phyloP scores from a whole-genome alignment of 371 early-diverging fungal genomes.

The Saksenaea oblongispora region DNA sequence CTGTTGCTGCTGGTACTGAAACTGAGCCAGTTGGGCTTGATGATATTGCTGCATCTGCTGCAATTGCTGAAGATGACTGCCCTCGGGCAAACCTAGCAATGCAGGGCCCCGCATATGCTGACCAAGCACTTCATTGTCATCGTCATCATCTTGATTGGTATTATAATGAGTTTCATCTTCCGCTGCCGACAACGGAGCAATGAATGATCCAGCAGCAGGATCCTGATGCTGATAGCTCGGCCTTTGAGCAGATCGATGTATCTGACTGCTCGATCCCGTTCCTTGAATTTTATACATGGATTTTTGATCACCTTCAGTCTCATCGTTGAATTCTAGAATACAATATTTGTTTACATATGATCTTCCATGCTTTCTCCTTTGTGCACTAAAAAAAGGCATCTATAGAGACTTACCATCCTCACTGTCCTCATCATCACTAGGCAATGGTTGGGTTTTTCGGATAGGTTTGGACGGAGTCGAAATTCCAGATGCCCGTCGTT shows the following conservation, averaged over 20 bases:
- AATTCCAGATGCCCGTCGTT: background rate
- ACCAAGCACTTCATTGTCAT: constrained; percentile 11
- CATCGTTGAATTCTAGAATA: background rate
- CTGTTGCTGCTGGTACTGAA: constrained; percentile 28
- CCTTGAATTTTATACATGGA: constrained; percentile 8
- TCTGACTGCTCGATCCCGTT: constrained; percentile 4
- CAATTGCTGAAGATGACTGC: constrained; percentile 26
- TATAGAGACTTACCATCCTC: constrained; percentile 2
- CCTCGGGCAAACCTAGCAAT: constrained; percentile 17
- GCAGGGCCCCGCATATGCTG: constrained; percentile 8
- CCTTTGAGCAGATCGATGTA: background rate
- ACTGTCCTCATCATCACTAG: constrained; percentile 43
- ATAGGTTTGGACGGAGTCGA: constrained; percentile 17
- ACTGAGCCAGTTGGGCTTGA: constrained; percentile 29
- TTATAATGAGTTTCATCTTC: background rate
- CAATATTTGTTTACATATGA: background rate
- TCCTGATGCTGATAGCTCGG: background rate
- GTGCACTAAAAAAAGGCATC: background rate
- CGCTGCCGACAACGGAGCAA: background rate
- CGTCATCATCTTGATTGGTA: constrained; percentile 13
- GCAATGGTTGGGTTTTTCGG: constrained; percentile 26
- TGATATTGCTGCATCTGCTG: constrained; percentile 34
- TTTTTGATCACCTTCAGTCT: background rate
- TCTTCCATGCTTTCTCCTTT: background rate
- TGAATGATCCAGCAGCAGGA: background rate